phyloP scores from a whole-genome alignment of 2,329 filamentous ascomycete genomes.

The Tympanopsis confertula region DNA sequence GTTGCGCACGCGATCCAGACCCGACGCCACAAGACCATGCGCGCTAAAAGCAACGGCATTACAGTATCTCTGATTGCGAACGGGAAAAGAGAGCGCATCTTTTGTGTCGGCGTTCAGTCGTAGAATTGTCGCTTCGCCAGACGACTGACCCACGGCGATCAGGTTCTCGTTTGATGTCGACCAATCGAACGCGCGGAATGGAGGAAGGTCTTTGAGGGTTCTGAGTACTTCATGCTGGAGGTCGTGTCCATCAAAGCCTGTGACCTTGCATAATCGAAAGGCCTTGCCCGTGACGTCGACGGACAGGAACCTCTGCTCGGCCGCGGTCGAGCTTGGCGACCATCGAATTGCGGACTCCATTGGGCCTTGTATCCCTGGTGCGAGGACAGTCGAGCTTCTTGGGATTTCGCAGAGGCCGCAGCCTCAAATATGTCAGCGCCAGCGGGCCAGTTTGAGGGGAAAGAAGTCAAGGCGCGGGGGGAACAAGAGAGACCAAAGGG shows the following conservation, averaged over 20 bases:
- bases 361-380: not conserved
- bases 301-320: constrained; percentile 43
- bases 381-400: not conserved
- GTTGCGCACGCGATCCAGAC: constrained; percentile 49
- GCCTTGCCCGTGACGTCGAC: constrained; percentile 48
- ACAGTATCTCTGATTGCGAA: constrained; percentile 50
- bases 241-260: constrained; percentile 18
- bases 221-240: constrained; percentile 40
- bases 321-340: constrained; percentile 42
- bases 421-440: too few species aligned
- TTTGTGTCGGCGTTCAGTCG: constrained; percentile 37
- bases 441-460: too few species aligned
- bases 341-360: constrained; percentile 54
- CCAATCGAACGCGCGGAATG: constrained; percentile 57
- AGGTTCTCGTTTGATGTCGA: constrained; percentile 43
- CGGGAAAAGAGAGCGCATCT: constrained; percentile 36
- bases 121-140: constrained; percentile 47
- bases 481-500: too few species aligned
- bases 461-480: too few species aligned
- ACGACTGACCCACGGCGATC: constrained; percentile 47
- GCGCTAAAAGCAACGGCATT: constrained; percentile 52
- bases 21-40: constrained; percentile 44
- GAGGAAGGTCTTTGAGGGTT: constrained; percentile 40
- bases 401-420: too few species aligned
- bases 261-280: constrained; percentile 43